phyloP scores from a whole-genome alignment of 169 alveolate species.

The Pseudocohnilembus persalinus region DNA sequence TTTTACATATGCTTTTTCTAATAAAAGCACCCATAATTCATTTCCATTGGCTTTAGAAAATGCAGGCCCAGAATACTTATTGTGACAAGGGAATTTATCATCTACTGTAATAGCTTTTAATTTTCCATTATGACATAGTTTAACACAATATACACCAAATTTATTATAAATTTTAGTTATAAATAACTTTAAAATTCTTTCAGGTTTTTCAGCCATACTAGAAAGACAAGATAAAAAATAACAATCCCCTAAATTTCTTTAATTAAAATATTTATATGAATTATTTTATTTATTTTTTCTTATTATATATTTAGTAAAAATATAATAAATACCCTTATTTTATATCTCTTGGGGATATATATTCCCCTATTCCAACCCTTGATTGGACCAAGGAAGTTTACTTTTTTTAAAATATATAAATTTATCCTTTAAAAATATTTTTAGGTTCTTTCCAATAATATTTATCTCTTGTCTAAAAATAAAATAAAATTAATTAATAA shows the following conservation, averaged over 20 bases:
- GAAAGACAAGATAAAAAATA: slow-evolving; percentile 61
- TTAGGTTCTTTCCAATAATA: neutral
- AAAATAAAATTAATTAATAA: too few relatives aligned
- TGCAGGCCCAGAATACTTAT: slow-evolving; percentile 33
- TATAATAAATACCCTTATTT: slow-evolving; percentile 47
- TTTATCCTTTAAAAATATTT: neutral
- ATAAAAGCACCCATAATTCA: slow-evolving; percentile 54
- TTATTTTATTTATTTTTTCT: too few relatives aligned
- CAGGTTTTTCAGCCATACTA: slow-evolving; percentile 63
- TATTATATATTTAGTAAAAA: too few relatives aligned
- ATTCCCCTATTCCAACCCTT: slow-evolving; percentile 47
- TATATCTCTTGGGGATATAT: slow-evolving; percentile 54
- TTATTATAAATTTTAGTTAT: slow-evolving; percentile 51
- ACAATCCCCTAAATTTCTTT: slow-evolving; percentile 75
- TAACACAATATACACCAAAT: slow-evolving; percentile 61
- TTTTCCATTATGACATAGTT: slow-evolving; percentile 59
- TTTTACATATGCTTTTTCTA: slow-evolving; percentile 66
- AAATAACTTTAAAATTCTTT: slow-evolving; percentile 53
- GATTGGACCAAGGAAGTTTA: slow-evolving; percentile 1
- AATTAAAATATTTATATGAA: neutral
- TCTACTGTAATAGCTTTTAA: slow-evolving; percentile 57
- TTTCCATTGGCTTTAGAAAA: slow-evolving; percentile 33
- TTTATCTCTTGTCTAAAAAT: neutral
- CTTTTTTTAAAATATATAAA: neutral
- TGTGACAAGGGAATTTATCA: slow-evolving; percentile 56